These are phyloP conservation scores for Panaeolus cyanescens DNA, from an alignment of 768 basidiomycete species.

Conservation along the genomic window DNA sequence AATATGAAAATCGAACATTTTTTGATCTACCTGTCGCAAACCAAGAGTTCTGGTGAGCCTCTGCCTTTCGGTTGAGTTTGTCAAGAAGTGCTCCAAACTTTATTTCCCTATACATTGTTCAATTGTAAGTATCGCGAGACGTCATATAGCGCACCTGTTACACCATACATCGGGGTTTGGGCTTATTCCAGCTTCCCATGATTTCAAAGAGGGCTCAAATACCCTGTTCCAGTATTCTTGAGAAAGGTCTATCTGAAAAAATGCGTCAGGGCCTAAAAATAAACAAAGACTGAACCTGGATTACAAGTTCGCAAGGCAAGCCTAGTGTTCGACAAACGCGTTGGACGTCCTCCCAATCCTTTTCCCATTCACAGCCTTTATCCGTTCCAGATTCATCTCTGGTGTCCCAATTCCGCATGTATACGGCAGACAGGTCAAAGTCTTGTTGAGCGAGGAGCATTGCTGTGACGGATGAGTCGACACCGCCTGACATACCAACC, in stretches of 20 bases:
- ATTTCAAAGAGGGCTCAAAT: conserved; percentile 80
- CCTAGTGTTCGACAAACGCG: conserved; percentile 72
- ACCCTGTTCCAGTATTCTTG: conserved; percentile 90
- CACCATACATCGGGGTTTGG: conserved; percentile 96
- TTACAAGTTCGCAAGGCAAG: conserved; percentile 75
- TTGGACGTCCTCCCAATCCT: conserved; percentile 91
- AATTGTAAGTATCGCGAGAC: neutral
- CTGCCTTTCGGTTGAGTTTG: conserved; percentile 41
- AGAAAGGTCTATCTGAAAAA: conserved; percentile 76
- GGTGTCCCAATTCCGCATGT: conserved; percentile 97
- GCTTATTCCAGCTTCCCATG: conserved; percentile 79
- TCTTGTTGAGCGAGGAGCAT: conserved; percentile 75
- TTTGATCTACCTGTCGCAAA: conserved; percentile 72
- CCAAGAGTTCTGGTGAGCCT: conserved; percentile 48
- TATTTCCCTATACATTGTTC: conserved; percentile 60
- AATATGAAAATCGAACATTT: neutral
- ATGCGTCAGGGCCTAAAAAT: neutral
- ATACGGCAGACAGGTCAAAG: conserved; percentile 83
- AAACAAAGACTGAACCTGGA: neutral
- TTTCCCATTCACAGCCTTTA: conserved; percentile 93
- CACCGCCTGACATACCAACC: conserved; percentile 94
- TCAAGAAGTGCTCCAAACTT: conserved; percentile 88
- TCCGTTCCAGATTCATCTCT: conserved; percentile 79
- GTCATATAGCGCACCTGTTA: conserved; percentile 60
- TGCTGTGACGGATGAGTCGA: conserved; percentile 92